These are phyloP conservation scores for Pseudomassariella vexata DNA, from an alignment of 2,329 filamentous ascomycete species.

Conservation along the genomic window DNA sequence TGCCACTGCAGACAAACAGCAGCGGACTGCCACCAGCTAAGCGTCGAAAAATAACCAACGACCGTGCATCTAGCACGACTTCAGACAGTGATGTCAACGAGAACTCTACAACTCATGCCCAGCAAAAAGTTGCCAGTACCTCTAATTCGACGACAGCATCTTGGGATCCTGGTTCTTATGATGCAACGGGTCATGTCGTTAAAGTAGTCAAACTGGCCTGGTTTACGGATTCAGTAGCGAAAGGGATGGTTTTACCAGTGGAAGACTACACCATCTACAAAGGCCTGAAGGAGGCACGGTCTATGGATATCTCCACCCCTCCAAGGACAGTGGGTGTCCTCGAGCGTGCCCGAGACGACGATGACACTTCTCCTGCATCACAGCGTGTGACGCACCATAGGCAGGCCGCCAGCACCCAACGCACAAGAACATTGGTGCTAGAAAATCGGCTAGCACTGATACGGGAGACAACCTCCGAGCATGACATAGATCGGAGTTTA, in stretches of 20 bases:
- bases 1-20: constrained; percentile 11
- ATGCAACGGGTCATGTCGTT: constrained; percentile 19
- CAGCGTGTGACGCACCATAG: constrained; percentile 2
- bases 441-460: constrained; percentile 38
- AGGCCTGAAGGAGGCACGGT: constrained; percentile 29
- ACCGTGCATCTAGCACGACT: constrained; percentile 21
- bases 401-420: constrained; percentile 9
- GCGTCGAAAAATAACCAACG: constrained; percentile 31
- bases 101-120: constrained; percentile 2
- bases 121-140: constrained; percentile 7
- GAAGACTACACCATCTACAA: constrained; percentile 49
- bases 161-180: constrained; percentile 13
- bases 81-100: constrained; percentile 16
- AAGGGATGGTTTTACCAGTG: constrained; percentile 38
- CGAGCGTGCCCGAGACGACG: constrained; percentile 19
- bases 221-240: constrained; percentile 47
- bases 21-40: constrained; percentile 15
- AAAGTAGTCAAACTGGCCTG: constrained; percentile 55
- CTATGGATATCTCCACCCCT: constrained; percentile 8
- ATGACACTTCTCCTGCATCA: constrained; percentile 9
- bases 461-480: constrained; percentile 71
- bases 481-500: constrained; percentile 52
- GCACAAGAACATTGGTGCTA: constrained; percentile 20
- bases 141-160: constrained; percentile 11
- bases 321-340: constrained; percentile 21